Conservation (phyloP, 179 eudicot genomes). For the Silene coronaria region DNA sequence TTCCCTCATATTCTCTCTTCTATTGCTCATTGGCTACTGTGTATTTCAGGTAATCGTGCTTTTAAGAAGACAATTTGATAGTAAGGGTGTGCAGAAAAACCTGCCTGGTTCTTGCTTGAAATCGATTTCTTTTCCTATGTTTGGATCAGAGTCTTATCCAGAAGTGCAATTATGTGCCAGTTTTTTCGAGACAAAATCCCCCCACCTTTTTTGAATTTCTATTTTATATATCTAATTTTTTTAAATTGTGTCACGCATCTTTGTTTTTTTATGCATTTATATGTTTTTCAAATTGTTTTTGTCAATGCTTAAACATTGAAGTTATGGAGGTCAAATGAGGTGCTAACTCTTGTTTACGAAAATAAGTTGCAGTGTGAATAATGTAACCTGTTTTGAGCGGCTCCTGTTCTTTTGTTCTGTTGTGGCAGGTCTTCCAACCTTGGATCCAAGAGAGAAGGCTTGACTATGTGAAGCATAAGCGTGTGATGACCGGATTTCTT, state of each 20-base stretch:
- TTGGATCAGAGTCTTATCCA: background rate
- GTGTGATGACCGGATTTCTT: slow-evolving; percentile 52
- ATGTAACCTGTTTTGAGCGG: background rate
- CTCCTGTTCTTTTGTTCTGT: background rate
- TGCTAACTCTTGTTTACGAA: background rate
- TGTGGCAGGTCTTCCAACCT: slow-evolving; percentile 46
- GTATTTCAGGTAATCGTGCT: slow-evolving; percentile 44
- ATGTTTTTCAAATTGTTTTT: background rate
- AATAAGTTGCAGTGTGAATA: background rate
- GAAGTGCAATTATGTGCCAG: background rate
- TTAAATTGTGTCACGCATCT: too few species aligned
- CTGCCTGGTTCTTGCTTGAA: background rate
- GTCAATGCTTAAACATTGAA: background rate
- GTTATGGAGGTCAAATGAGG: background rate
- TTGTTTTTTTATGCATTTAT: too few species aligned
- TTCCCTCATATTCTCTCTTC: slow-evolving; percentile 37
- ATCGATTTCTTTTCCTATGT: background rate
- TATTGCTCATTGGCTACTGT: slow-evolving; percentile 41
- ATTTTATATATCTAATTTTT: background rate
- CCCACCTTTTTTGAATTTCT: background rate
- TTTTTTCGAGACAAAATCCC: background rate
- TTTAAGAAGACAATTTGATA: too few species aligned
- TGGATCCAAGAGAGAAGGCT: slow-evolving; percentile 50
- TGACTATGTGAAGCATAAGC: slow-evolving; percentile 45
- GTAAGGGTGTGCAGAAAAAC: background rate